Evolutionary conservation across 1,139 yeast species (phyloP).

Genomic region (Saccharomyces hybrid): DNA sequence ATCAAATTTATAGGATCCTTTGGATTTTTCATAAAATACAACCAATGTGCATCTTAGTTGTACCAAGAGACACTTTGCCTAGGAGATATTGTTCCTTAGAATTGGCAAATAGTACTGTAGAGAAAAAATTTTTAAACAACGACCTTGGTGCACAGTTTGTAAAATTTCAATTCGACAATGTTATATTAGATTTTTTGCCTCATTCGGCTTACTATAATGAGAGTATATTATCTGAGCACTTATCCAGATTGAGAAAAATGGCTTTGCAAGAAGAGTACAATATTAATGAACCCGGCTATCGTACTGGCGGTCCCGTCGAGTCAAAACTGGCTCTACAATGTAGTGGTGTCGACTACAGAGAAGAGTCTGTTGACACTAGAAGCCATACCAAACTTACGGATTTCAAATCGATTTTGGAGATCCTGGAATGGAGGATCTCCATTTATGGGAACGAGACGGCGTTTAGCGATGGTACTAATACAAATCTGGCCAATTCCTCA

Average conservation of each 20-base stretch:
- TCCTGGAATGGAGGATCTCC: slow-evolving; percentile 70
- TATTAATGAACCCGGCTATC: neutral
- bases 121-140: slow-evolving; percentile 73
- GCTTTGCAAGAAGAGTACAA: slow-evolving; percentile 16
- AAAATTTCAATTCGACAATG: slow-evolving; percentile 46
- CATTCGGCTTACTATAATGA: slow-evolving; percentile 30
- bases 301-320: neutral
- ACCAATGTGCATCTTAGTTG: slow-evolving; percentile 73
- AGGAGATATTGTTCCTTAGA: slow-evolving; percentile 51
- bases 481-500: slow-evolving; percentile 24
- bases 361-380: slow-evolving; percentile 65
- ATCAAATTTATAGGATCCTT: slow-evolving; percentile 62
- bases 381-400: slow-evolving; percentile 68
- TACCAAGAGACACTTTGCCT: slow-evolving; percentile 77
- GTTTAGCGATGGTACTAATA: slow-evolving; percentile 53
- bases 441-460: slow-evolving; percentile 78
- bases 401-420: slow-evolving; percentile 62
- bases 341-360: slow-evolving; percentile 73
- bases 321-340: slow-evolving; percentile 41
- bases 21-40: slow-evolving; percentile 60
- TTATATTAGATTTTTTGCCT: slow-evolving; percentile 31
- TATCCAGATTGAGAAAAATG: slow-evolving; percentile 26
- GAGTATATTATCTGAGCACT: slow-evolving; percentile 31
- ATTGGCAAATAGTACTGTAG: slow-evolving; percentile 89
- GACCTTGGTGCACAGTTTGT: slow-evolving; percentile 68